Percentiles rank a stretch among this genome's conserved stretches.
Conservation (phyloP, 192 early-diverging fungal genomes). For the Paraglomus brasilianum region DNA sequence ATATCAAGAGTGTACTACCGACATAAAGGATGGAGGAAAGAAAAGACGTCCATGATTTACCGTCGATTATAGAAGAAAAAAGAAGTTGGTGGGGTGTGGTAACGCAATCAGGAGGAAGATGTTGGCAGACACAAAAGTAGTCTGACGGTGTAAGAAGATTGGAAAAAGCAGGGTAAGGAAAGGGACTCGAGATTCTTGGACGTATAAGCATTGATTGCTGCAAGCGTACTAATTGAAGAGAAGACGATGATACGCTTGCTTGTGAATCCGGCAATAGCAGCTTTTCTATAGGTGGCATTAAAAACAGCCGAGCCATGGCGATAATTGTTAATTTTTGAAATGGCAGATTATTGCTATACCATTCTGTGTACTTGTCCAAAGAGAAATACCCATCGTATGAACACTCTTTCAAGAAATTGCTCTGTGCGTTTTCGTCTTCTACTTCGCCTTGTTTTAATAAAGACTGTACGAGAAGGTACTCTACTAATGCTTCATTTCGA, state of each 20-base stretch:
- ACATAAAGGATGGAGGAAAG: conserved; percentile 41
- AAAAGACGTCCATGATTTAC: conserved; percentile 52
- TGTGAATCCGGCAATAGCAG: background rate
- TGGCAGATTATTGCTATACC: conserved; percentile 20
- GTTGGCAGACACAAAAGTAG: conserved; percentile 15
- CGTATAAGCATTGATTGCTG: background rate
- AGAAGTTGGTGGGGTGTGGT: conserved; percentile 37
- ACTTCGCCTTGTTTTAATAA: conserved; percentile 3
- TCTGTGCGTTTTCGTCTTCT: background rate
- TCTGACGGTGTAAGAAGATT: conserved; percentile 7
- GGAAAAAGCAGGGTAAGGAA: conserved; percentile 12
- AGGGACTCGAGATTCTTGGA: conserved; percentile 3
- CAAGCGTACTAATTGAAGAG: background rate
- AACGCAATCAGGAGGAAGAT: conserved; percentile 24
- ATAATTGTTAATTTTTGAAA: conserved; percentile 20
- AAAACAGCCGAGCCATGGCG: background rate
- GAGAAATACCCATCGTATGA: background rate
- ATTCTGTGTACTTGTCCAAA: background rate
- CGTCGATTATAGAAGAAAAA: conserved; percentile 49
- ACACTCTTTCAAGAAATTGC: conserved; percentile 1
- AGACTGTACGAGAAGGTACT: conserved; percentile 3
- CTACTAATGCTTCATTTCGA: background rate
- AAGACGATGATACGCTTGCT: background rate
- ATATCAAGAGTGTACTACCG: conserved; percentile 50
- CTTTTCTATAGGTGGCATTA: background rate